Evolutionary conservation across 164 flowering plant species (phyloP).

Genomic region (Amborella trichopoda): DNA sequence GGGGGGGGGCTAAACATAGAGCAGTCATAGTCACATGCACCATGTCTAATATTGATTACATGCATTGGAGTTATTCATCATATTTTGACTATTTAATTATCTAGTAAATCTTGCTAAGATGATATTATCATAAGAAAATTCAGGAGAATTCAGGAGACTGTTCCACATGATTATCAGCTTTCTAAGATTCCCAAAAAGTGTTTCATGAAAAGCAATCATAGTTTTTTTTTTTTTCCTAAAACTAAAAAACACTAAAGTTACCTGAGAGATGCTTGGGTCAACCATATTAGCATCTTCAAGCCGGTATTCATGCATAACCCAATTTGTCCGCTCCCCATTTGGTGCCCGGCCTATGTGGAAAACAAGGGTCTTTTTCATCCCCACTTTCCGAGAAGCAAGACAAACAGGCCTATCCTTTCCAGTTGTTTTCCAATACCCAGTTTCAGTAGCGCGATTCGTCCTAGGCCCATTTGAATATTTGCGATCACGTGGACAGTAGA

Average conservation of each 20-base stretch:
- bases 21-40: too few relatives aligned
- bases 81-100: too few relatives aligned
- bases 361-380: slow-evolving; percentile 63
- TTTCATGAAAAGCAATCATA: slow-evolving; percentile 1
- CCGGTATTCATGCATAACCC: slow-evolving; percentile 91
- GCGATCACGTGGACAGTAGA: slow-evolving; percentile 63
- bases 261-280: slow-evolving; percentile 40
- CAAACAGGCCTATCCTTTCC: slow-evolving; percentile 61
- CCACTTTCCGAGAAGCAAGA: slow-evolving; percentile 27
- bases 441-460: slow-evolving; percentile 53
- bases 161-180: too few relatives aligned
- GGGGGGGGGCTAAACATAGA: too few relatives aligned
- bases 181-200: too few relatives aligned
- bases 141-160: too few relatives aligned
- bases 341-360: slow-evolving; percentile 65
- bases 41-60: too few relatives aligned
- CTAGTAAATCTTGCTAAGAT: too few relatives aligned
- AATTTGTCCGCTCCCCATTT: slow-evolving; percentile 54
- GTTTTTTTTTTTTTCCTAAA: too few relatives aligned
- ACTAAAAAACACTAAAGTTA: too few relatives aligned
- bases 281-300: slow-evolving; percentile 41
- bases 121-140: too few relatives aligned
- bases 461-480: slow-evolving; percentile 57
- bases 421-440: slow-evolving; percentile 82
- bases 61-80: too few relatives aligned